phyloP scores from a whole-genome alignment of 441 rosid species.

The Aquilaria agallochum region DNA sequence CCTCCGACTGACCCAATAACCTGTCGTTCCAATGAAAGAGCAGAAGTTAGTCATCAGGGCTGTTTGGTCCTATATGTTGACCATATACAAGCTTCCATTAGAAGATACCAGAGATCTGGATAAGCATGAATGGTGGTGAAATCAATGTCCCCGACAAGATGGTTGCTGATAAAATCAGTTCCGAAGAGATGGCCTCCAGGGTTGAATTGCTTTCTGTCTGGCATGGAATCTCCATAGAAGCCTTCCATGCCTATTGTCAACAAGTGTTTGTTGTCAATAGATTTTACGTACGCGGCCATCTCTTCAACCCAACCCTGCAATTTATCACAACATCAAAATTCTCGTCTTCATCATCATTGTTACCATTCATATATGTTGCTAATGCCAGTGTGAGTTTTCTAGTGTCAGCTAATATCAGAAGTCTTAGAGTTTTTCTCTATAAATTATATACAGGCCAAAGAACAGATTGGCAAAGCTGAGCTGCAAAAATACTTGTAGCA shows the following conservation, averaged over 20 bases:
- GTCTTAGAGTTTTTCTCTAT: background rate
- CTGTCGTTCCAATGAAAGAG: conserved; percentile 9
- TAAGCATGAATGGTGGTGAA: conserved; percentile 49
- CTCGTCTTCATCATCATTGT: background rate
- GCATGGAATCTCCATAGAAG: conserved; percentile 33
- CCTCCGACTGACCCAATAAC: conserved; percentile 22
- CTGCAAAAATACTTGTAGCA: background rate
- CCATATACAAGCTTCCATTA: too few species aligned
- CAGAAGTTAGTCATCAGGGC: too few species aligned
- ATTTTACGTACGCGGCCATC: conserved; percentile 36
- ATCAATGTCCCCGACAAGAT: conserved; percentile 29
- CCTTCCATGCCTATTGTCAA: conserved; percentile 41
- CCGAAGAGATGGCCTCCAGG: conserved; percentile 18
- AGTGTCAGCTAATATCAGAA: background rate
- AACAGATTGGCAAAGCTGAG: background rate
- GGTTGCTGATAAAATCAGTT: conserved; percentile 35
- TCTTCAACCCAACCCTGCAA: conserved; percentile 27
- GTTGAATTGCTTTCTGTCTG: conserved; percentile 28
- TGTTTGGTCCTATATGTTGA: too few species aligned
- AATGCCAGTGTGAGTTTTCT: background rate
- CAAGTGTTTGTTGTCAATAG: conserved; percentile 33
- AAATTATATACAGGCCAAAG: too few species aligned
- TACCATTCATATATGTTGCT: background rate
- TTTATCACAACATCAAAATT: too few species aligned
- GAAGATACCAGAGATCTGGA: conserved; percentile 45